These are phyloP conservation scores for Nannizzia gypsea DNA, from an alignment of 2,329 filamentous ascomycete genomes.

Conservation along the genomic window DNA sequence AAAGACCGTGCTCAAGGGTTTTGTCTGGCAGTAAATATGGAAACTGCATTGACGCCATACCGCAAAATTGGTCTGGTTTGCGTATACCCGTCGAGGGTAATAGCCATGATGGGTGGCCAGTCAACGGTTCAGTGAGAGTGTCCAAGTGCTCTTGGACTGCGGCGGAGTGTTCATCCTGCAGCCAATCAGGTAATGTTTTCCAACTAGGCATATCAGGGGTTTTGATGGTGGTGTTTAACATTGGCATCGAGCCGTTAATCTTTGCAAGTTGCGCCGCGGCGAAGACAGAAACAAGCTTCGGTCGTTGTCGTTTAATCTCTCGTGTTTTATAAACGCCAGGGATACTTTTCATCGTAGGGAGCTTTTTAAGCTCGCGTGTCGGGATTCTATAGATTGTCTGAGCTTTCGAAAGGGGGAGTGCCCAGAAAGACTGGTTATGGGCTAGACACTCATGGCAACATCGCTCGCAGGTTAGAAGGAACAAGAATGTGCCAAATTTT, in stretches of 20 bases:
- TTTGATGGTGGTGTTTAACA: background rate
- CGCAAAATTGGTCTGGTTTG: background rate
- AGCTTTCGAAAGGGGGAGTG: background rate
- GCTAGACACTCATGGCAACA: background rate
- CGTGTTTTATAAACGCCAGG: background rate
- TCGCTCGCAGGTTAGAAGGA: conserved; percentile 4
- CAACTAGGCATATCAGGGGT: background rate
- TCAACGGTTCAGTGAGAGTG: background rate
- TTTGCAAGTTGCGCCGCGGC: background rate
- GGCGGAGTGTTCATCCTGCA: background rate
- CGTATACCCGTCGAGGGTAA: background rate
- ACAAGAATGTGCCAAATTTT: conserved; percentile 1
- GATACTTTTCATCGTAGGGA: background rate
- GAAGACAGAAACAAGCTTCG: background rate
- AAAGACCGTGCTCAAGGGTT: background rate
- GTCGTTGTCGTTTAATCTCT: background rate
- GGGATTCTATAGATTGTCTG: background rate
- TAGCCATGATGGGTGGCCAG: background rate
- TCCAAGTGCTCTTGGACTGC: background rate
- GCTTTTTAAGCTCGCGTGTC: background rate
- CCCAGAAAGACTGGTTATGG: background rate
- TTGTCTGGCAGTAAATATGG: background rate
- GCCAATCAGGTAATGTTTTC: background rate
- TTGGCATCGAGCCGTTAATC: background rate
- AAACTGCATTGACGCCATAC: background rate